Evolutionary conservation across 164 flowering plant species (phyloP), one percentile per base, ranked within the genome.

Genomic region (Buxus sempervirens): DNA sequence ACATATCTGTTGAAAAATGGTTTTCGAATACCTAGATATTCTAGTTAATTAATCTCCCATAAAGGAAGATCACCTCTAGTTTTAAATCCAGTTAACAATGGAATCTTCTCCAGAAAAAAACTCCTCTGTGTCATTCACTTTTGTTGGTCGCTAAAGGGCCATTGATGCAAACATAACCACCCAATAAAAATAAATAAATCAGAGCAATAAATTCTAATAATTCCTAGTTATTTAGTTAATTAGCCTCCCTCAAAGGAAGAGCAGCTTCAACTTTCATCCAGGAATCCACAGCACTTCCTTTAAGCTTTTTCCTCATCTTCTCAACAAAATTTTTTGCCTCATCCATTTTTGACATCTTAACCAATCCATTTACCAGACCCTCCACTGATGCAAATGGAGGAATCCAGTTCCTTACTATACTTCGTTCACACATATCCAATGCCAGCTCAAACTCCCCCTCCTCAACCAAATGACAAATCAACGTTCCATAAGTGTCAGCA

Each of bases 211-310:
- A 7, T 32, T 32, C 38, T 3, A 3, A 32, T 32, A 3, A 32
- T 32, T 32, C 38, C 38, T 3, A 32, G 51, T 15, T 45, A 45
- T 45, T 45, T 45, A 10, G 51, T 45, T 45, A 2, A 45, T 45
- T 45, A 45, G 45, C 51, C 14, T 45, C 24, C 63, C 61, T 72
- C 63, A 72, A 64, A 15, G 78, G 76, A 62, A 80, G 77, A 54
- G 67, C 45, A 45, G 66, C 70, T 74, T 78, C 83, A 61, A 78
- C 41, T 70, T 73, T 80, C 38, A 42, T 45, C 83, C 81, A 80
- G 0, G 81, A 73, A 64, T 73, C 76, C 53, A 66, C 36, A 58
- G 83, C 81, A 45, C 64, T 42, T 16, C 81, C 79, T 48, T 62
- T 73, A 4, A 80, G 74, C 72, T 62, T 65, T 74, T 59, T 76